These are phyloP conservation scores for Favolaschia claudopus DNA, from an alignment of 768 basidiomycete species.

Conservation along the genomic window DNA sequence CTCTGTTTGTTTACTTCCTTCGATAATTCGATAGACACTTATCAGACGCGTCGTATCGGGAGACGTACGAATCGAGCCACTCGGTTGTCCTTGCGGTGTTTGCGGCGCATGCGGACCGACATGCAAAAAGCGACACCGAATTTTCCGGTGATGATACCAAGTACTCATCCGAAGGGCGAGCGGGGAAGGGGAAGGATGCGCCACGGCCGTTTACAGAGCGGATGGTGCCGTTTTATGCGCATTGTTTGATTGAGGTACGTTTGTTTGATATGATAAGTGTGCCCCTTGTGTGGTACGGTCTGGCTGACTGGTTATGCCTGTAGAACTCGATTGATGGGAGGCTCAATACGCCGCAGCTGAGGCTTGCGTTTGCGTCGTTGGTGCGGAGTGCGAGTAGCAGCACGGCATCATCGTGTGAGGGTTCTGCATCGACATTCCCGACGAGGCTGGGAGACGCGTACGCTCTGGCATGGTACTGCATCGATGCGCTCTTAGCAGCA, in stretches of 20 bases:
- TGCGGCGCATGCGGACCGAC: constrained; percentile 60
- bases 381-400: constrained; percentile 65
- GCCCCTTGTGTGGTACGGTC: constrained; percentile 1
- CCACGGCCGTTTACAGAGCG: constrained; percentile 41
- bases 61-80: constrained; percentile 88
- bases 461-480: constrained; percentile 73
- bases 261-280: neutral
- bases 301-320: constrained; percentile 11
- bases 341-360: constrained; percentile 70
- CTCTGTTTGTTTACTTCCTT: constrained; percentile 6
- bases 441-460: constrained; percentile 32
- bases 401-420: constrained; percentile 30
- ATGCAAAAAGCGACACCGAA: too few species aligned
- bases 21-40: constrained; percentile 57
- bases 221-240: constrained; percentile 78
- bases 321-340: constrained; percentile 72
- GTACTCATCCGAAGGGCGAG: constrained; percentile 23
- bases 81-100: constrained; percentile 83
- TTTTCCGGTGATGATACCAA: neutral
- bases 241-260: constrained; percentile 73
- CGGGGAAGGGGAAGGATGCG: constrained; percentile 14
- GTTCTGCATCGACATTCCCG: constrained; percentile 7
- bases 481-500: constrained; percentile 60
- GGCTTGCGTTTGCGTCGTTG: constrained; percentile 78
- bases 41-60: constrained; percentile 62